Evolutionary conservation across 2,329 filamentous ascomycete species (phyloP), one percentile per base, ranked within the genome.

Genomic region (Metarhizium album): DNA sequence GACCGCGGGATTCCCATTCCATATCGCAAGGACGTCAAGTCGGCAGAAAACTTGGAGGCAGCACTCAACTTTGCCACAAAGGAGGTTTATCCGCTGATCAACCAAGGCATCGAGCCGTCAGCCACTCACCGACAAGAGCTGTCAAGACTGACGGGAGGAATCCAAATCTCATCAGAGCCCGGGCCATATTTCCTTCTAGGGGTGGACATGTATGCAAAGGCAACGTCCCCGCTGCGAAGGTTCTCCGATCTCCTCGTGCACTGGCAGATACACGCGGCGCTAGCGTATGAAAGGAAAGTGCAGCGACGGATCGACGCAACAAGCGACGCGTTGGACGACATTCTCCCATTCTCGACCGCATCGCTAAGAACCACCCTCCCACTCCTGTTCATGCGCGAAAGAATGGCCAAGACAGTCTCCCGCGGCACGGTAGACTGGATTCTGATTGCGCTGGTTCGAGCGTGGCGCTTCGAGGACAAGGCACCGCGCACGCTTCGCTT

Each of bases 221-320:
- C 75, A 38, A 86, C 83, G 7, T 83, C 78, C 47, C 83, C 83
- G 18, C 71, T 86, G n/a, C 79, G 83, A 33, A 76, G 83, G 42
- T 85, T 76, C 64, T 66, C 70, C 4, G 83, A 86, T 62, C 66
- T 86, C 45, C 61, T 86, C 31, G 73, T 78, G 2, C 82, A 85
- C 65, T 85, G 80, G 79, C 82, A 86, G 62, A 78, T 86, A 54
- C 75, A 83, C 59, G 76, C 75, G 2, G 74, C 78, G 9, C 66
- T 86, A 31, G 66, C 69, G 14, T 64, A 72, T 52, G 73, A 76
- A 57, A 68, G 72, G 8, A 58, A 67, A 37, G 54, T 54, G 23
- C 52, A 59, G 42, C 56, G 60, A 18, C 52, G 49, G 14, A 54
- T 68, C 35, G 57, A 64, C 24, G 48, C 59, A 7, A 37, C 53